These are phyloP conservation scores for Globisporangium solare DNA, from an alignment of 352 stramenopile species.

Conservation along the genomic window DNA sequence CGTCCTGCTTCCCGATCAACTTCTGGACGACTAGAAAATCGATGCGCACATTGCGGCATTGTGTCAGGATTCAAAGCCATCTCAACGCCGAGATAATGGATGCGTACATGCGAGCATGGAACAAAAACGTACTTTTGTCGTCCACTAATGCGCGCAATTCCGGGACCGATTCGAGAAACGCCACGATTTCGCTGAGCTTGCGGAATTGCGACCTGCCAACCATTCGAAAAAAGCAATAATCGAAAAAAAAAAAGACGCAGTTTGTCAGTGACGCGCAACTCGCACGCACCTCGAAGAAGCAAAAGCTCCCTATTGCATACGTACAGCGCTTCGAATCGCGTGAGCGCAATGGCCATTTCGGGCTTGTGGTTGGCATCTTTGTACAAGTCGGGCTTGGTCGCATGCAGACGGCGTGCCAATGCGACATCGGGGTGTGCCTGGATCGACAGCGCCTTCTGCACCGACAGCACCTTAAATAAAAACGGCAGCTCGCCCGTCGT, in stretches of 20 bases:
- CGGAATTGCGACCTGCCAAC: conserved; percentile 84
- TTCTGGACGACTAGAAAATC: conserved; percentile 22
- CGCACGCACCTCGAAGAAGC: background rate
- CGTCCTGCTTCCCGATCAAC: conserved; percentile 32
- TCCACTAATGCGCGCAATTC: conserved; percentile 69
- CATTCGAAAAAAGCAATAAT: background rate
- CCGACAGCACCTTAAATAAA: conserved; percentile 98
- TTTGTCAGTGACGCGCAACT: background rate
- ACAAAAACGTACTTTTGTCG: conserved; percentile 15
- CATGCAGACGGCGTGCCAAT: conserved; percentile 77
- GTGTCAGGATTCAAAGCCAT: too few relatives aligned
- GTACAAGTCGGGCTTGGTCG: conserved; percentile 90
- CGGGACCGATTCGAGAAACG: conserved; percentile 67
- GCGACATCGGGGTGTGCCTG: conserved; percentile 89
- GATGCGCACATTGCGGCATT: too few relatives aligned
- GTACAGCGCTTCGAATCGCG: conserved; percentile 92
- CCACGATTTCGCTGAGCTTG: conserved; percentile 79
- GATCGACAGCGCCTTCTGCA: conserved; percentile 97
- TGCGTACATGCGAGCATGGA: conserved; percentile 5
- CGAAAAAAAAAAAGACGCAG: background rate
- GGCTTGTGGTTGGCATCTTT: conserved; percentile 99
- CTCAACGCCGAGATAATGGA: background rate
- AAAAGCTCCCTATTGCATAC: conserved; percentile 13
- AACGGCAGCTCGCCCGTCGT: conserved; percentile 90
- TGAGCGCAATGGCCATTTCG: conserved; percentile 99